A percentile compares a stretch with the other conserved stretches of the same genome.
These are phyloP conservation scores for Rhytidiadelphus loreus DNA, from an alignment of 225 moss, liverwort and hornwort species.

Conservation along the genomic window DNA sequence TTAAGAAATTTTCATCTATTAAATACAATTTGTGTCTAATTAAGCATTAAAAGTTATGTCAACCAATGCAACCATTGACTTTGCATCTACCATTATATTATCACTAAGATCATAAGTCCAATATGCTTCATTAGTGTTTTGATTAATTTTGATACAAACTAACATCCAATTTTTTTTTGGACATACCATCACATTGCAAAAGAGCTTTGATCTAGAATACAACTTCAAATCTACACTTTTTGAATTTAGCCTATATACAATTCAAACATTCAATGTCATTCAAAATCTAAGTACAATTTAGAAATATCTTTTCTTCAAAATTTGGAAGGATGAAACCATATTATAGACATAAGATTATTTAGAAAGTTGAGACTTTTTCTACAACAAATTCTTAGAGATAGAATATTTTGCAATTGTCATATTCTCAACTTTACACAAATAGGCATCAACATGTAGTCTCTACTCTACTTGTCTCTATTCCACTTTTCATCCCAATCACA, in stretches of 20 bases:
- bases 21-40: background rate
- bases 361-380: background rate
- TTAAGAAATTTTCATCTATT: background rate
- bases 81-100: background rate
- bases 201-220: background rate
- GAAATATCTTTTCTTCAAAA: background rate
- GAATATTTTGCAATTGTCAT: background rate
- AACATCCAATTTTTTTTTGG: background rate
- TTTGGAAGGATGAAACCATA: background rate
- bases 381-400: background rate
- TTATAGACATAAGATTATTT: background rate
- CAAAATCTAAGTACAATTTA: background rate
- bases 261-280: background rate
- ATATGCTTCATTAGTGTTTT: background rate
- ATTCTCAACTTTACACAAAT: background rate
- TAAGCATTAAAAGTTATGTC: background rate
- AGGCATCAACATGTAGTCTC: background rate
- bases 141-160: background rate
- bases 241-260: fast-evolving
- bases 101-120: background rate
- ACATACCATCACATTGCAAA: background rate
- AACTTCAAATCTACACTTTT: background rate
- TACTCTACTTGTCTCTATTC: too few relatives aligned
- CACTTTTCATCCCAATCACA: background rate
- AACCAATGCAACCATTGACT: background rate